Percentiles rank a stretch among this genome's conserved stretches.
phyloP scores from a whole-genome alignment of 805 yeast genomes.

The Saturnispora silvae region DNA sequence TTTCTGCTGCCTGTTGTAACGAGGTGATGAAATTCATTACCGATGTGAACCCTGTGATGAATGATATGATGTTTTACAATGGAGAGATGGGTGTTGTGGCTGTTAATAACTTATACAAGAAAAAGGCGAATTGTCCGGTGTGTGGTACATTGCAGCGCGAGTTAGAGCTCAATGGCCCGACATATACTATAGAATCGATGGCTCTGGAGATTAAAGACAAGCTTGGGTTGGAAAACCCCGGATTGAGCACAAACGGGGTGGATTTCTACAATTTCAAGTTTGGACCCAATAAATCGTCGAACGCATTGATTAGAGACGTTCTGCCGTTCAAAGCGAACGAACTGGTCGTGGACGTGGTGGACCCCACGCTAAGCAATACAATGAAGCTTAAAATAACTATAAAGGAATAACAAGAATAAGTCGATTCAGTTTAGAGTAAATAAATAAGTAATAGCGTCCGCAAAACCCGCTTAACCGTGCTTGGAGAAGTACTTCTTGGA shows the following conservation, averaged over 20 bases:
- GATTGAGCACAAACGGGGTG: constrained; percentile 14
- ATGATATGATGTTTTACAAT: constrained; percentile 78
- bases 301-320: not conserved
- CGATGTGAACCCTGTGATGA: constrained; percentile 51
- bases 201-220: constrained; percentile 11
- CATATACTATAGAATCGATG: constrained; percentile 12
- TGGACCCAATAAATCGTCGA: constrained; percentile 1
- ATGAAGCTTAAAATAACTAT: constrained; percentile 7
- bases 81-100: constrained; percentile 75
- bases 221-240: constrained; percentile 14
- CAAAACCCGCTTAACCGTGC: constrained; percentile 20
- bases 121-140: constrained; percentile 57
- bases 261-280: constrained; percentile 20
- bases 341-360: constrained; percentile 11
- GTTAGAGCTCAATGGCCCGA: constrained; percentile 12
- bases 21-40: constrained; percentile 77
- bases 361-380: constrained; percentile 7
- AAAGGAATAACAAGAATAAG: no score
- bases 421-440: not conserved
- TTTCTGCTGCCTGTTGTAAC: constrained; percentile 82
- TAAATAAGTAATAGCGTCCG: no score
- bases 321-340: constrained; percentile 2
- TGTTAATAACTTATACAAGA: constrained; percentile 56
- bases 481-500: constrained; percentile 72
- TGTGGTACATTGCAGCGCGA: constrained; percentile 41